A percentile compares a stretch with the other conserved stretches of the same genome.
Conservation (phyloP, 148 eudicot species). For the Vaccinium macrocarpon region DNA sequence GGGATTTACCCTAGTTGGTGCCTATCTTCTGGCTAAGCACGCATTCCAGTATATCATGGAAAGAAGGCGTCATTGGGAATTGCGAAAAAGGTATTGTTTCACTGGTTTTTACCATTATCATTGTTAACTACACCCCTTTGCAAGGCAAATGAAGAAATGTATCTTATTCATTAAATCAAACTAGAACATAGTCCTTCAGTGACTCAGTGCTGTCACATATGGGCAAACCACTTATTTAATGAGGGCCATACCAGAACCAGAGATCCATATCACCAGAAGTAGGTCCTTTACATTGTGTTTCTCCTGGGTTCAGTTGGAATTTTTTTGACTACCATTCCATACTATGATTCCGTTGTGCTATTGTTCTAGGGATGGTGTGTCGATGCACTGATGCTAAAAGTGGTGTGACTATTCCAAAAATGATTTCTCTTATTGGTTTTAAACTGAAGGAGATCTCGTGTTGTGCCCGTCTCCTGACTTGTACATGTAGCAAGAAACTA, state of each 20-base stretch:
- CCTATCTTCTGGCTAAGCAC: slow-evolving; percentile 77
- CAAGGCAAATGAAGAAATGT: not conserved
- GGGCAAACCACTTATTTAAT: not conserved
- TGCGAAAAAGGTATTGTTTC: slow-evolving; percentile 66
- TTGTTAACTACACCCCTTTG: slow-evolving; percentile 1
- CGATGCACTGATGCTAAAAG: not conserved
- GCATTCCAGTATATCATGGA: slow-evolving; percentile 73
- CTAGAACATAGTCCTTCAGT: not conserved
- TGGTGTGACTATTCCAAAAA: not conserved
- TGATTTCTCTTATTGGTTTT: not conserved
- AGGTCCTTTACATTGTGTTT: not conserved
- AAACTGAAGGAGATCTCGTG: not conserved
- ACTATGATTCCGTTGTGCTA: not conserved
- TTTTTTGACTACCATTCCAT: not conserved
- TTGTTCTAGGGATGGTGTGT: not conserved
- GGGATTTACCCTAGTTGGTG: slow-evolving; percentile 78
- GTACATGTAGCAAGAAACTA: not conserved
- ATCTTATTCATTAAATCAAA: not conserved
- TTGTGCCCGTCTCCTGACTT: not conserved
- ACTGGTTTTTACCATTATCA: not conserved
- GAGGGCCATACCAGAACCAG: not conserved
- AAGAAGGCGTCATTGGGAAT: slow-evolving; percentile 82
- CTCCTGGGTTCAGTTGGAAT: not conserved
- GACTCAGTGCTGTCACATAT: not conserved
- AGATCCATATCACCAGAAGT: not conserved